These are phyloP conservation scores for Alternaria incomplexa DNA, from an alignment of 2,329 filamentous ascomycete genomes.

Conservation along the genomic window DNA sequence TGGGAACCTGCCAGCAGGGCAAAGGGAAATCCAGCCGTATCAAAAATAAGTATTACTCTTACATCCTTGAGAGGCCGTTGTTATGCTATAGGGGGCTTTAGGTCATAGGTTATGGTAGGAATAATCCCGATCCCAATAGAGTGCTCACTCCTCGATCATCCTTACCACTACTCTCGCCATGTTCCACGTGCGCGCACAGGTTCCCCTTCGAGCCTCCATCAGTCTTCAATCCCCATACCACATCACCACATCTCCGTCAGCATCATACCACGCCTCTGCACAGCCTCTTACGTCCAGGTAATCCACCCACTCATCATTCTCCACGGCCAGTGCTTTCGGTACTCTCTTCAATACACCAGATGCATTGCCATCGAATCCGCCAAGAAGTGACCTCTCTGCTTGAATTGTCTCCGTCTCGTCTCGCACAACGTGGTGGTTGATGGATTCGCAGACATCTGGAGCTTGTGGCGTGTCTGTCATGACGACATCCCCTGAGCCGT, in stretches of 20 bases:
- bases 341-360: slow-evolving; percentile 22
- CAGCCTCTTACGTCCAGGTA: slow-evolving; percentile 33
- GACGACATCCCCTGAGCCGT: slow-evolving; percentile 18
- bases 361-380: slow-evolving; percentile 30
- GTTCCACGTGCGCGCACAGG: neutral
- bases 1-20: too few relatives aligned
- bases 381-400: slow-evolving; percentile 3
- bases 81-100: neutral
- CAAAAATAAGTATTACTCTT: neutral
- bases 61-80: neutral
- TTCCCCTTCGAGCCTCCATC: neutral
- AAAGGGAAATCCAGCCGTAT: neutral
- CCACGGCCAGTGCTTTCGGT: slow-evolving; percentile 31
- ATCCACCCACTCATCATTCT: slow-evolving; percentile 39
- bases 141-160: neutral
- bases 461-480: slow-evolving; percentile 14
- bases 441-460: neutral
- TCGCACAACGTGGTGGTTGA: neutral
- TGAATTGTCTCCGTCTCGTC: neutral
- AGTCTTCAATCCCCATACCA: slow-evolving; percentile 11
- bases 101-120: neutral
- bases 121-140: neutral
- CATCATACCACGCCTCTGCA: slow-evolving; percentile 38
- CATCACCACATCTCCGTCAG: slow-evolving; percentile 34
- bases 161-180: neutral